phyloP scores from a whole-genome alignment of 495 filamentous ascomycete genomes.

The Parathielavia hyrcaniae region DNA sequence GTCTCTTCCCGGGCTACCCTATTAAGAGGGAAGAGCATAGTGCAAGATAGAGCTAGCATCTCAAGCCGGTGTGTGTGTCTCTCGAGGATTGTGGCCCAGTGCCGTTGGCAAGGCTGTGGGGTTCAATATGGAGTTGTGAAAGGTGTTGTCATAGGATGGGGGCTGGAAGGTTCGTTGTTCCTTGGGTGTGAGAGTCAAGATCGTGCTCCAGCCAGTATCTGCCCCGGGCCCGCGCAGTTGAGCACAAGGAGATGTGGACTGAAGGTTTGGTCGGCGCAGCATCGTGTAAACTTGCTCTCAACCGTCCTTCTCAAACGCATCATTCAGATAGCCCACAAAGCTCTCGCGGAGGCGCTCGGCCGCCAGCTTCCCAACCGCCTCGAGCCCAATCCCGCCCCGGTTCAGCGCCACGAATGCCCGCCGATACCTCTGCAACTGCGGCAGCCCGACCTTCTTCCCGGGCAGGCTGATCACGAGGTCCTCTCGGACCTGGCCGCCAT shows the following conservation, averaged over 20 bases:
- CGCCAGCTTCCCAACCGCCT: slow-evolving; percentile 41
- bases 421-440: slow-evolving; percentile 73
- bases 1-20: too few species aligned
- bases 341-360: slow-evolving; percentile 55
- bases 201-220: too few species aligned
- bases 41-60: too few species aligned
- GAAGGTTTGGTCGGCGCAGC: too few species aligned
- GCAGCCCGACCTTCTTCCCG: slow-evolving; percentile 54
- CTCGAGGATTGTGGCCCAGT: not conserved
- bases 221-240: too few species aligned
- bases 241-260: not conserved
- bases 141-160: too few species aligned
- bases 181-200: too few species aligned
- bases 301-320: slow-evolving; percentile 50
- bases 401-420: slow-evolving; percentile 84
- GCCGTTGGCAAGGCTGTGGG: not conserved
- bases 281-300: slow-evolving; percentile 17
- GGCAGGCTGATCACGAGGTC: slow-evolving; percentile 52
- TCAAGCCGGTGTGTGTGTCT: not conserved
- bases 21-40: too few species aligned
- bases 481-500: slow-evolving; percentile 27
- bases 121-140: too few species aligned
- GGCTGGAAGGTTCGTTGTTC: too few species aligned
- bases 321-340: slow-evolving; percentile 72
- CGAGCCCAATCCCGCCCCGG: slow-evolving; percentile 46